These are phyloP conservation scores for Blastobotrys attinorum DNA, from an alignment of 805 yeast species.

Conservation along the genomic window DNA sequence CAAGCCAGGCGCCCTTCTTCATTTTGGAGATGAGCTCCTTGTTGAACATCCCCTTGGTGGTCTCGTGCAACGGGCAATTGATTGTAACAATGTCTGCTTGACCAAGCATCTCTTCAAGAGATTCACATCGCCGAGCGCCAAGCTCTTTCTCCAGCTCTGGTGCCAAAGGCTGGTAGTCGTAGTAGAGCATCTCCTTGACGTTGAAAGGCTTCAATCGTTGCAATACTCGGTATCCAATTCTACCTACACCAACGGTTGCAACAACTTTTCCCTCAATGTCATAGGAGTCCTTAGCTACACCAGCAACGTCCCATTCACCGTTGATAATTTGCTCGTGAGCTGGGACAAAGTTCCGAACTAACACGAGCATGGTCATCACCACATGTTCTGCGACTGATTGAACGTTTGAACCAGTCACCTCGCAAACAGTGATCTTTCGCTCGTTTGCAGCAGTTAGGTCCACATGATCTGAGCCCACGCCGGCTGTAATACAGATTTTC, in stretches of 20 bases:
- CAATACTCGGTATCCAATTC: constrained; percentile 71
- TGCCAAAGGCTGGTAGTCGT: constrained; percentile 65
- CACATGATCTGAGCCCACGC: constrained; percentile 78
- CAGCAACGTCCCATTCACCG: constrained; percentile 73
- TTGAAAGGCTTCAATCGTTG: constrained; percentile 66
- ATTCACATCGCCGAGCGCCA: constrained; percentile 49
- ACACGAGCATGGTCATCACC: constrained; percentile 59
- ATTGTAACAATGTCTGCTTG: constrained; percentile 68
- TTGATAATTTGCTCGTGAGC: constrained; percentile 60
- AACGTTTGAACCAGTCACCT: constrained; percentile 79
- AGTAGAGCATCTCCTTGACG: constrained; percentile 66
- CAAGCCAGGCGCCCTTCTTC: constrained; percentile 67
- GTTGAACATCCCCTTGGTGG: constrained; percentile 59
- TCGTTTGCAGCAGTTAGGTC: constrained; percentile 64
- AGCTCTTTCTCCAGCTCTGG: constrained; percentile 49
- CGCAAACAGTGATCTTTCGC: constrained; percentile 59
- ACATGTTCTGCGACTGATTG: constrained; percentile 78
- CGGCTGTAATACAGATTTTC: constrained; percentile 68
- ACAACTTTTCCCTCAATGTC: constrained; percentile 70
- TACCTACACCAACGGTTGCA: constrained; percentile 77
- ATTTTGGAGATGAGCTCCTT: constrained; percentile 52
- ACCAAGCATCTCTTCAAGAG: constrained; percentile 55
- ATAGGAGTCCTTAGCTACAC: constrained; percentile 60
- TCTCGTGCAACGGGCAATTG: constrained; percentile 70
- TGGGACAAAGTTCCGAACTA: constrained; percentile 71